Conservation (phyloP, 2,329 filamentous ascomycete species). For the Hypoxylon rubiginosum region DNA sequence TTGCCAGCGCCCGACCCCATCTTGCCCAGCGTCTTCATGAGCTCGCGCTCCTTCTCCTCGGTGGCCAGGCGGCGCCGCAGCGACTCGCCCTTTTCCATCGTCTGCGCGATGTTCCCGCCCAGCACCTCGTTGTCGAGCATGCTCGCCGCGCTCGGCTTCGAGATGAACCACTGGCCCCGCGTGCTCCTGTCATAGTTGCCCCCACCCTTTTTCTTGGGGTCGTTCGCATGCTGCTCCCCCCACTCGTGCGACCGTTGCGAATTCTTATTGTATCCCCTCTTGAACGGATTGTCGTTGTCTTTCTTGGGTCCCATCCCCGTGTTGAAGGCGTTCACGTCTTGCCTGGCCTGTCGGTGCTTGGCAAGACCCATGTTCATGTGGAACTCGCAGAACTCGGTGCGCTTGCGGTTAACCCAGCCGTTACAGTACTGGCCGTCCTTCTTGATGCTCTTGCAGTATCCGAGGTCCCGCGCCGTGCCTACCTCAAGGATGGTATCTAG, state of each 20-base stretch:
- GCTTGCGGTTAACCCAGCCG: conserved; percentile 87
- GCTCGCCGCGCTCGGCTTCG: conserved; percentile 67
- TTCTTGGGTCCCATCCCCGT: conserved; percentile 62
- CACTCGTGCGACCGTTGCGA: conserved; percentile 47
- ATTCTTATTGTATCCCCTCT: conserved; percentile 48
- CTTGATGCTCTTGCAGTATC: conserved; percentile 86
- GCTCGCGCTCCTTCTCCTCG: conserved; percentile 78
- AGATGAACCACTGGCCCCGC: conserved; percentile 69
- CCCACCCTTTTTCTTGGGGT: conserved; percentile 53
- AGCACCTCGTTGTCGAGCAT: conserved; percentile 73
- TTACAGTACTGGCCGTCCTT: conserved; percentile 86
- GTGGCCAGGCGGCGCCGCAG: conserved; percentile 74
- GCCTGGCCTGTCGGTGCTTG: conserved; percentile 64
- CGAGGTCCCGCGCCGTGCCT: conserved; percentile 85
- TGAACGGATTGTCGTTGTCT: conserved; percentile 36
- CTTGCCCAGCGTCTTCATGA: conserved; percentile 76
- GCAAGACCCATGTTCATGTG: conserved; percentile 87
- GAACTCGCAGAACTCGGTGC: conserved; percentile 92
- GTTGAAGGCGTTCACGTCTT: conserved; percentile 53
- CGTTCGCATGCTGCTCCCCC: conserved; percentile 43
- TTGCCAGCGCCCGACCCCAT: conserved; percentile 75
- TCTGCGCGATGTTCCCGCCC: conserved; percentile 64
- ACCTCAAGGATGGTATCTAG: conserved; percentile 93
- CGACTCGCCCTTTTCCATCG: conserved; percentile 74
- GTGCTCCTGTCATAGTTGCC: conserved; percentile 69